A percentile compares a stretch with the other conserved stretches of the same genome.
These are phyloP conservation scores for Pseudomonodictys pantanalensis DNA, from an alignment of 495 filamentous ascomycete species.

Conservation along the genomic window DNA sequence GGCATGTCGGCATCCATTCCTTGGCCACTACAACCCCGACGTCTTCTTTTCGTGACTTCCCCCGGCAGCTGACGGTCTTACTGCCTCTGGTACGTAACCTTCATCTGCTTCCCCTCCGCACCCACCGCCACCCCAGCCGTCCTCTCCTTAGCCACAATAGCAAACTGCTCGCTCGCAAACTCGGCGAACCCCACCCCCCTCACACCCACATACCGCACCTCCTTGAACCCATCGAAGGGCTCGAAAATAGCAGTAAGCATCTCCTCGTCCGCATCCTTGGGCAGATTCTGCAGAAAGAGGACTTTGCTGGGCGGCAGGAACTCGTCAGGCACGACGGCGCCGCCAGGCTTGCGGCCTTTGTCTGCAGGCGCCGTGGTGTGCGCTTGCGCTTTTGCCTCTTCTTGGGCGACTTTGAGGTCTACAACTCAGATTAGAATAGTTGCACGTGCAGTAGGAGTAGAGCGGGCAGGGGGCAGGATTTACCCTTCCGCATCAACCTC, in stretches of 20 bases:
- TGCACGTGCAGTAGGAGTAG: background rate
- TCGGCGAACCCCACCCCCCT: slow-evolving; percentile 95
- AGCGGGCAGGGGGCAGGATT: background rate
- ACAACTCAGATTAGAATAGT: background rate
- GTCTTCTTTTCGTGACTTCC: too few relatives aligned
- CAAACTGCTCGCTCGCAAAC: slow-evolving; percentile 84
- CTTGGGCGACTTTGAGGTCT: slow-evolving; percentile 93
- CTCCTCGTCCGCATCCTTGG: slow-evolving; percentile 80
- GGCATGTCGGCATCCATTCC: too few relatives aligned
- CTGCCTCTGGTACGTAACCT: slow-evolving; percentile 81
- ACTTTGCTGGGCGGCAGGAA: slow-evolving; percentile 97
- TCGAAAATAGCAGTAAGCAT: slow-evolving; percentile 76
- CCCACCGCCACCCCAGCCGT: slow-evolving; percentile 86
- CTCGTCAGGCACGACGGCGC: slow-evolving; percentile 89
- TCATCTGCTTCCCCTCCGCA: slow-evolving; percentile 60
- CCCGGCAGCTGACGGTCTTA: too few relatives aligned
- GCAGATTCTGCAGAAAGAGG: slow-evolving; percentile 91
- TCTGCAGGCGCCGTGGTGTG: slow-evolving; percentile 53
- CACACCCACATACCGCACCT: slow-evolving; percentile 84
- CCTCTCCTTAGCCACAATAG: slow-evolving; percentile 93
- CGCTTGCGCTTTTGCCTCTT: slow-evolving; percentile 77
- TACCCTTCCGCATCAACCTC: slow-evolving; percentile 66
- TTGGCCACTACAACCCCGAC: too few relatives aligned
- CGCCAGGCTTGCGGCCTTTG: slow-evolving; percentile 66
- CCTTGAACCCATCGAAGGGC: slow-evolving; percentile 89